phyloP scores from a whole-genome alignment of 2,329 filamentous ascomycete genomes.

The Claviceps monticola region DNA sequence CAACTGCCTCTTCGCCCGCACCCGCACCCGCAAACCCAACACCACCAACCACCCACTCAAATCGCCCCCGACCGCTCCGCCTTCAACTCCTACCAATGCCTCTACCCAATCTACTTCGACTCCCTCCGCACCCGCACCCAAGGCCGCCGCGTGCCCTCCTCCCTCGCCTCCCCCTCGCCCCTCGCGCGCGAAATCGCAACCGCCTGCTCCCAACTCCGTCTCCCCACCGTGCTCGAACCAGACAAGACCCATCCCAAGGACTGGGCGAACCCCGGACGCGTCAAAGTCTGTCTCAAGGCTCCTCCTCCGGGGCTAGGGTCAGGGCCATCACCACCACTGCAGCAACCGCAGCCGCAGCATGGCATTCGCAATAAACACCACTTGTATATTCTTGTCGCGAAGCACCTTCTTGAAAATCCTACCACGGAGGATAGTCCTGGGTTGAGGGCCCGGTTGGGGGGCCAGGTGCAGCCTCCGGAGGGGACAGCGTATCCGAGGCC shows the following conservation, averaged over 20 bases:
- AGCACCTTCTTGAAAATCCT: conserved; percentile 64
- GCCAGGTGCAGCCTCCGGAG: conserved; percentile 48
- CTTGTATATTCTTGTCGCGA: conserved; percentile 66
- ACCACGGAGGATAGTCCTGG: conserved; percentile 56
- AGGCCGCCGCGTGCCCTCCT: conserved; percentile 62
- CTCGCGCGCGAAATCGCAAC: conserved; percentile 80
- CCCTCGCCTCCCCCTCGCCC: conserved; percentile 68
- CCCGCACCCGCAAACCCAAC: conserved; percentile 10
- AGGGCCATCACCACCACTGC: not conserved
- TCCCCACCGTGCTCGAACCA: conserved; percentile 72
- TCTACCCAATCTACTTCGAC: conserved; percentile 97
- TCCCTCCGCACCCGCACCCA: conserved; percentile 56
- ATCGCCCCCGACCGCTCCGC: conserved; percentile 32
- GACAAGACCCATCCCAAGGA: conserved; percentile 90
- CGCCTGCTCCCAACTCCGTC: conserved; percentile 60
- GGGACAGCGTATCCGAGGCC: conserved; percentile 57
- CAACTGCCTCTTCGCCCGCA: conserved; percentile 2
- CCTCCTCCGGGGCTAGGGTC: not conserved
- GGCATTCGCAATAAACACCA: conserved; percentile 67
- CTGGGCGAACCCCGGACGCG: conserved; percentile 90
- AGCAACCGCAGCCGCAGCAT: not conserved
- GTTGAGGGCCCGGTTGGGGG: conserved; percentile 58
- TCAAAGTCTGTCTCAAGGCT: conserved; percentile 59
- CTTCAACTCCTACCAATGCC: conserved; percentile 69
- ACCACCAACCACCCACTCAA: conserved; percentile 15